These are phyloP conservation scores for Yamadazyma insecticola DNA, from an alignment of 805 yeast species.

Conservation along the genomic window DNA sequence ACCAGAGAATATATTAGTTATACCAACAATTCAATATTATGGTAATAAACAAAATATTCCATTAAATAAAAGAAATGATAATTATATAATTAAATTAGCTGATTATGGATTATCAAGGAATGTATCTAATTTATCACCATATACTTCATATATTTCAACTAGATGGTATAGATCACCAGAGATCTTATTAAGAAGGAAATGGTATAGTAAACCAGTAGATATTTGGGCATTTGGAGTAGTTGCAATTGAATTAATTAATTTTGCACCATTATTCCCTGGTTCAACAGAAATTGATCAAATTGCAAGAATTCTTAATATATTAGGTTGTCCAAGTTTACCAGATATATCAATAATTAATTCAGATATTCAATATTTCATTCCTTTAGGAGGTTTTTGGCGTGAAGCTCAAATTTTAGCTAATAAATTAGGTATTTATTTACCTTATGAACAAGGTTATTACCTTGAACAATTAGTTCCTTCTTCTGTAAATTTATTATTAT, in stretches of 20 bases:
- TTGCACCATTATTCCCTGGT: slow-evolving; percentile 83
- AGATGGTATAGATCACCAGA: slow-evolving; percentile 89
- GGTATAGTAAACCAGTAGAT: slow-evolving; percentile 67
- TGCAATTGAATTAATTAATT: slow-evolving; percentile 67
- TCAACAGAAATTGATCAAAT: slow-evolving; percentile 73
- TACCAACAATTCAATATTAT: slow-evolving; percentile 53
- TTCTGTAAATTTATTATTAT: slow-evolving; percentile 39
- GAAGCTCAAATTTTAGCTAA: slow-evolving; percentile 52
- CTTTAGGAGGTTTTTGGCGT: slow-evolving; percentile 73
- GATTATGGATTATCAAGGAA: slow-evolving; percentile 78
- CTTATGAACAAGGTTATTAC: slow-evolving; percentile 47
- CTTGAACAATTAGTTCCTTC: slow-evolving; percentile 44
- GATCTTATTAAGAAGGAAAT: slow-evolving; percentile 58
- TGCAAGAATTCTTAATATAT: slow-evolving; percentile 55
- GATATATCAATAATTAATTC: slow-evolving; percentile 10
- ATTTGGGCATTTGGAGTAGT: slow-evolving; percentile 86
- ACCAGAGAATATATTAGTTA: slow-evolving; percentile 85
- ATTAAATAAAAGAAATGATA: slow-evolving; percentile 30
- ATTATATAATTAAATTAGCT: slow-evolving; percentile 66
- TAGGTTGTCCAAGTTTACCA: slow-evolving; percentile 66
- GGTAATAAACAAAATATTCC: slow-evolving; percentile 40
- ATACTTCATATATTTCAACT: slow-evolving; percentile 75
- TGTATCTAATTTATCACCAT: slow-evolving; percentile 47
- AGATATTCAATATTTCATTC: slow-evolving; percentile 18
- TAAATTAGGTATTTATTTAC: slow-evolving; percentile 53